These are phyloP conservation scores for Sphaerulina populicola DNA, from an alignment of 2,329 filamentous ascomycete species.

Conservation along the genomic window DNA sequence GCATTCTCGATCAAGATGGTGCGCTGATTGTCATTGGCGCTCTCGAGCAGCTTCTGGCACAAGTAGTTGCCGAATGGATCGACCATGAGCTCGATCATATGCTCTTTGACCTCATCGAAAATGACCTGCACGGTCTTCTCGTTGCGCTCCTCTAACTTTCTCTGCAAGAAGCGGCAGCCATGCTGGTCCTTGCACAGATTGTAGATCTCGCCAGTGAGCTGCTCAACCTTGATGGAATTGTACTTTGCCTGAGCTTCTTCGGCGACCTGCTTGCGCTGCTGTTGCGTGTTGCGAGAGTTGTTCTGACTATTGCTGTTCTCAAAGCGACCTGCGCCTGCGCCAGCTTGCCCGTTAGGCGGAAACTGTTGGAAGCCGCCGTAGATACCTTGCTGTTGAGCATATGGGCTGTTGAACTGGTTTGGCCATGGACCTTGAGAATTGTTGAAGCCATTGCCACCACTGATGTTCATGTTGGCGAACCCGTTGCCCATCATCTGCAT, in stretches of 20 bases:
- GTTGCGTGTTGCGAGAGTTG: constrained; percentile 6
- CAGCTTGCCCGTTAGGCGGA: constrained; percentile 40
- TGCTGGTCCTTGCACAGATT: constrained; percentile 94
- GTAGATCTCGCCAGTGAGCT: constrained; percentile 75
- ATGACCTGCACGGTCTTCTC: constrained; percentile 82
- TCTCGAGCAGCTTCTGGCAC: constrained; percentile 96
- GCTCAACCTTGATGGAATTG: constrained; percentile 72
- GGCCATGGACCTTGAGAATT: constrained; percentile 36
- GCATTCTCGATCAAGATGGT: constrained; percentile 88
- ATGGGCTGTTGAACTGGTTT: constrained; percentile 14
- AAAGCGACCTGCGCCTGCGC: constrained; percentile 40
- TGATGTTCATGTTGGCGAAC: constrained; percentile 59
- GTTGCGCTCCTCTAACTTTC: constrained; percentile 87
- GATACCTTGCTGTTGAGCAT: constrained; percentile 43
- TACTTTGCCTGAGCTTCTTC: constrained; percentile 67
- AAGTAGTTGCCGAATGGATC: constrained; percentile 99
- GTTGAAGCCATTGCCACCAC: constrained; percentile 32
- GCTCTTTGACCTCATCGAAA: constrained; percentile 83
- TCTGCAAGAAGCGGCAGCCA: constrained; percentile 91
- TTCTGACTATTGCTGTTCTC: constrained; percentile 48
- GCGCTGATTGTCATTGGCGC: constrained; percentile 88
- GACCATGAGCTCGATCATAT: constrained; percentile 96
- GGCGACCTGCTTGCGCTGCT: constrained; percentile 64
- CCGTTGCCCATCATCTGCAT: constrained; percentile 58
- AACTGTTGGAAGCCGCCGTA: constrained; percentile 49